Evolutionary conservation across 2,329 filamentous ascomycete species (phyloP).

Genomic region (Onygena corvina): DNA sequence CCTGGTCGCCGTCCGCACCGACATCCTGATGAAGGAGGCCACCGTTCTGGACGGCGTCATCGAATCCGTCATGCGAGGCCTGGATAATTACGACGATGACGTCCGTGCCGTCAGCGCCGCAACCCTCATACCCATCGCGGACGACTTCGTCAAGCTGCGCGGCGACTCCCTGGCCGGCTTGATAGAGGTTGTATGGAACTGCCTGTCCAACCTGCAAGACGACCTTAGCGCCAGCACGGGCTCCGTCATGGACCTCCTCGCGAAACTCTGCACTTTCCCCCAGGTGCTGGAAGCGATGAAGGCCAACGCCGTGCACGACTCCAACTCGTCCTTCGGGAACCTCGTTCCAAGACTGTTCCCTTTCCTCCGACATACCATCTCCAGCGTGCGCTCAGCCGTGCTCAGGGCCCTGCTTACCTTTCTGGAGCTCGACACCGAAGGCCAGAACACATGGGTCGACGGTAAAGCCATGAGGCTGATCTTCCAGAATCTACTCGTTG

Average conservation of each 20-base stretch:
- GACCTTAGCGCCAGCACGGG: constrained; percentile 95
- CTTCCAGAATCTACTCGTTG: constrained; percentile 91
- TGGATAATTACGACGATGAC: constrained; percentile 85
- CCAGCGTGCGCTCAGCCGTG: constrained; percentile 84
- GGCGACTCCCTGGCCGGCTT: constrained; percentile 65
- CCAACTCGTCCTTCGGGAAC: constrained; percentile 79
- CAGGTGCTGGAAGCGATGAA: constrained; percentile 93
- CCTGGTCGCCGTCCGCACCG: constrained; percentile 86
- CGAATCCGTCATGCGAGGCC: constrained; percentile 82
- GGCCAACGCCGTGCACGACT: constrained; percentile 65
- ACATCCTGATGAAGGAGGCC: constrained; percentile 70
- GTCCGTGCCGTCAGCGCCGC: constrained; percentile 93
- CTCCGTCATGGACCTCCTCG: constrained; percentile 94
- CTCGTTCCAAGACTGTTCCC: constrained; percentile 89
- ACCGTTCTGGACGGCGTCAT: constrained; percentile 88
- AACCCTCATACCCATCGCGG: constrained; percentile 90
- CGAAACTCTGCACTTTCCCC: constrained; percentile 88
- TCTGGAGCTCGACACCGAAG: constrained; percentile 67
- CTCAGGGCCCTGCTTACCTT: constrained; percentile 88
- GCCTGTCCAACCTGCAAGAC: constrained; percentile 89
- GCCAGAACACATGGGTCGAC: constrained; percentile 80
- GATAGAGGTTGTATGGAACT: constrained; percentile 95
- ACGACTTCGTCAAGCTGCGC: constrained; percentile 82
- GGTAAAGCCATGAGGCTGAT: constrained; percentile 77
- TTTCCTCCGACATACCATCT: constrained; percentile 93